A percentile compares a stretch with the other conserved stretches of the same genome.
Evolutionary conservation across 208 protist species (phyloP).

Genomic region (Endotrypanum monterogeii): DNA sequence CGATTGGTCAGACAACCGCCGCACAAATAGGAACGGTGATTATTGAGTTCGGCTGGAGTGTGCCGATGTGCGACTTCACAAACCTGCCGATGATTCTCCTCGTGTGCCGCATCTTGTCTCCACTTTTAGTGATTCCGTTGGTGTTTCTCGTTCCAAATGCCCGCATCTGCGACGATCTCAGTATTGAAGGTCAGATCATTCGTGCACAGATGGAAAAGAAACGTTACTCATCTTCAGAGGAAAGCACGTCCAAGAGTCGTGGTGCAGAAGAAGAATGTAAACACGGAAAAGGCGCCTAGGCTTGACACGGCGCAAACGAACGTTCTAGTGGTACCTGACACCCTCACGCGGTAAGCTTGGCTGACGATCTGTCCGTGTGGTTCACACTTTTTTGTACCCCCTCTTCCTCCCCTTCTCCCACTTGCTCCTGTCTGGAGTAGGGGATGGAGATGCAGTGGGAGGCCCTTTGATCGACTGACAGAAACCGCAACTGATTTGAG

Average conservation of each 20-base stretch:
- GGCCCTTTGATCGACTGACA: too few relatives aligned
- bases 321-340: too few relatives aligned
- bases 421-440: too few relatives aligned
- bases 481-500: too few relatives aligned
- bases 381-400: too few relatives aligned
- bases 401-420: too few relatives aligned
- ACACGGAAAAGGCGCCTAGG: not conserved
- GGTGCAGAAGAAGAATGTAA: not conserved
- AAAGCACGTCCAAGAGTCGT: not conserved
- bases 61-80: conserved; percentile 60
- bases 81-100: conserved; percentile 55
- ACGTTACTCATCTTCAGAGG: not conserved
- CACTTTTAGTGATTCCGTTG: conserved; percentile 55
- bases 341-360: too few relatives aligned
- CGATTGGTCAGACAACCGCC: conserved; percentile 53
- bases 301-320: too few relatives aligned
- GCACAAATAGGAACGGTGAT: conserved; percentile 42
- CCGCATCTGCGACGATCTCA: conserved; percentile 61
- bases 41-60: conserved; percentile 46
- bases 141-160: conserved; percentile 61
- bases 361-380: too few relatives aligned
- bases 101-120: conserved; percentile 46
- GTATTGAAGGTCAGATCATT: conserved; percentile 43
- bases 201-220: conserved; percentile 13
- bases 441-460: too few relatives aligned